phyloP scores from a whole-genome alignment of 2,329 filamentous ascomycete species.

The Microsporum ferrugineum region DNA sequence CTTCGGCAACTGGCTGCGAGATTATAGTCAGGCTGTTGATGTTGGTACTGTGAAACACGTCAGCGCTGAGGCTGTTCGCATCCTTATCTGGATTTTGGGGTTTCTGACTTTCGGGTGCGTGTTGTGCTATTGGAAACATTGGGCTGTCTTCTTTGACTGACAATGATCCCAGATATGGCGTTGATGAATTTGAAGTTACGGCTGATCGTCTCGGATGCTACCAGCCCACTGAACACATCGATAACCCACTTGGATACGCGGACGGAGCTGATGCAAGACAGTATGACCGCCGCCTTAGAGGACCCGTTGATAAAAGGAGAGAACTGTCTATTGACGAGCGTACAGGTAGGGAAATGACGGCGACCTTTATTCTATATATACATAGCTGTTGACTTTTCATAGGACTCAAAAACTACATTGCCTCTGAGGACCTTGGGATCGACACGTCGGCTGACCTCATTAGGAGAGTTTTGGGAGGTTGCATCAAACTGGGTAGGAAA shows the following conservation, averaged over 20 bases:
- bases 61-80: conserved; percentile 78
- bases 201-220: conserved; percentile 68
- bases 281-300: conserved; percentile 71
- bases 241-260: conserved; percentile 71
- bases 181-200: conserved; percentile 76
- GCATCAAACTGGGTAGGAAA: conserved; percentile 66
- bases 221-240: conserved; percentile 71
- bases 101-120: conserved; percentile 75
- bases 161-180: conserved; percentile 40
- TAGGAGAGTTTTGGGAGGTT: conserved; percentile 58
- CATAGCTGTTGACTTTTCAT: conserved; percentile 12
- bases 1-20: conserved; percentile 90
- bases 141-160: background rate
- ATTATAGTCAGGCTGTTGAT: conserved; percentile 90
- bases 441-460: conserved; percentile 73
- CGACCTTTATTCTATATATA: background rate
- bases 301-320: conserved; percentile 62
- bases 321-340: conserved; percentile 69
- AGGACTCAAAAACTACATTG: conserved; percentile 84
- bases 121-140: background rate
- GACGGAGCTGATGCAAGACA: conserved; percentile 75
- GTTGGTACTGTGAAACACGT: conserved; percentile 86
- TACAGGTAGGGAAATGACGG: conserved; percentile 41
- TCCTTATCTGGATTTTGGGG: conserved; percentile 76
- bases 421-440: conserved; percentile 65